A percentile compares a stretch with the other conserved stretches of the same genome.
Evolutionary conservation across 2,329 filamentous ascomycete genomes (phyloP).

Genomic region (Phaeophleospora eucalypticola): DNA sequence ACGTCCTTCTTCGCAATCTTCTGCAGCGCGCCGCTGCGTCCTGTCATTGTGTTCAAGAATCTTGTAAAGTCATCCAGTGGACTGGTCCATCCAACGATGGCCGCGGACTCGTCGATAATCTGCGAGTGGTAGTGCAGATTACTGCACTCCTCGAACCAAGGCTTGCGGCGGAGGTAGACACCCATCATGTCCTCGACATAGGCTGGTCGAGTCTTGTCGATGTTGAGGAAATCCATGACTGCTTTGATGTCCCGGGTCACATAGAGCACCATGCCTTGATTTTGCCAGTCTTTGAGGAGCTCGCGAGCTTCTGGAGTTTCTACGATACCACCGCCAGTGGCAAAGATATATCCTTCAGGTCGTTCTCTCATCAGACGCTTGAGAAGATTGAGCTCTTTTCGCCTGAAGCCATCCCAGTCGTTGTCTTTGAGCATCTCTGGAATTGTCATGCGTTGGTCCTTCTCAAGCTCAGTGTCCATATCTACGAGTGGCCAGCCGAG

Average conservation of each 20-base stretch:
- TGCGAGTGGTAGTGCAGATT: constrained; percentile 92
- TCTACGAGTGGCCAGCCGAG: constrained; percentile 77
- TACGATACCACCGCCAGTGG: constrained; percentile 90
- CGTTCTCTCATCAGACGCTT: constrained; percentile 70
- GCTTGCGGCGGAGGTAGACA: constrained; percentile 83
- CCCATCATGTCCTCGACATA: constrained; percentile 89
- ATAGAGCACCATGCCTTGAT: constrained; percentile 78
- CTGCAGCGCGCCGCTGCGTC: constrained; percentile 52
- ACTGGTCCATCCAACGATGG: constrained; percentile 32
- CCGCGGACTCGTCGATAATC: constrained; percentile 45
- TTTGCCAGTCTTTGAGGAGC: constrained; percentile 68
- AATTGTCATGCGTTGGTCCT: constrained; percentile 67
- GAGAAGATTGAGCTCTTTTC: constrained; percentile 71
- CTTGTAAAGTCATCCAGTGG: constrained; percentile 61
- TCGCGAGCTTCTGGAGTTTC: constrained; percentile 77
- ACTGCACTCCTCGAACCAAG: constrained; percentile 88
- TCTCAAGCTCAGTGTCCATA: constrained; percentile 82
- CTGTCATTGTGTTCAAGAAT: constrained; percentile 67
- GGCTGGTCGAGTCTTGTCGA: constrained; percentile 85
- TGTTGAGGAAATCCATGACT: constrained; percentile 81
- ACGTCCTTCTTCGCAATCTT: constrained; percentile 61
- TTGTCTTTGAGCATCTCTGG: constrained; percentile 74
- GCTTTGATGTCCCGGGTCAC: constrained; percentile 84
- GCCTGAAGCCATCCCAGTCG: constrained; percentile 87
- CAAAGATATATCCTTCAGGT: constrained; percentile 74